Percentiles rank a stretch among this genome's conserved stretches.
These are phyloP conservation scores for Kwoniella bestiolae DNA, from an alignment of 768 basidiomycete genomes.

Conservation along the genomic window DNA sequence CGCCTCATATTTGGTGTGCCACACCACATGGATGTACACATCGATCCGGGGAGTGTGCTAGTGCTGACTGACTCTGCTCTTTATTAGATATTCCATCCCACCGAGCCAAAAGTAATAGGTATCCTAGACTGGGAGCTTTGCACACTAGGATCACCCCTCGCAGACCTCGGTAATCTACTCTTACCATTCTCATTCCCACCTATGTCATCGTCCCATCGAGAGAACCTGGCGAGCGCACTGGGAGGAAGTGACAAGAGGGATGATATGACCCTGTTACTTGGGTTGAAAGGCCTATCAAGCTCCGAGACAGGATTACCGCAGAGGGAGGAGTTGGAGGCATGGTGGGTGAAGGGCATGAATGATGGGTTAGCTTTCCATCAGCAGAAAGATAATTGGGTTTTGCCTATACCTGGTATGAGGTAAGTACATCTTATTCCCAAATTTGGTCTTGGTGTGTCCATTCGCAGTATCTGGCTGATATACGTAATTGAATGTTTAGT, in stretches of 20 bases:
- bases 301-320: constrained; percentile 67
- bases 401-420: constrained; percentile 75
- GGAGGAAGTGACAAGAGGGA: constrained; percentile 58
- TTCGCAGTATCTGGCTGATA: too few relatives aligned
- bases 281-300: constrained; percentile 68
- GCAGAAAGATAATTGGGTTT: constrained; percentile 60
- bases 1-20: too few relatives aligned
- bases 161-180: constrained; percentile 88
- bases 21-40: not conserved
- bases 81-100: constrained; percentile 75
- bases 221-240: not conserved
- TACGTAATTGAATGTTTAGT: too few relatives aligned
- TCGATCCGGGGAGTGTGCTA: not conserved
- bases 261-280: constrained; percentile 59
- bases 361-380: constrained; percentile 32
- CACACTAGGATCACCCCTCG: constrained; percentile 89
- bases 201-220: constrained; percentile 35
- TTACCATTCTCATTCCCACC: constrained; percentile 69
- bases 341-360: constrained; percentile 62
- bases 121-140: constrained; percentile 98
- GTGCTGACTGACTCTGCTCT: not conserved
- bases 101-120: constrained; percentile 87
- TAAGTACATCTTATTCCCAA: constrained; percentile 83
- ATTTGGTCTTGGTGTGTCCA: constrained; percentile 73
- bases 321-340: constrained; percentile 81